Base-by-base conservation (phyloP, 768 basidiomycete genomes). In the Collybia sp. region DNA sequence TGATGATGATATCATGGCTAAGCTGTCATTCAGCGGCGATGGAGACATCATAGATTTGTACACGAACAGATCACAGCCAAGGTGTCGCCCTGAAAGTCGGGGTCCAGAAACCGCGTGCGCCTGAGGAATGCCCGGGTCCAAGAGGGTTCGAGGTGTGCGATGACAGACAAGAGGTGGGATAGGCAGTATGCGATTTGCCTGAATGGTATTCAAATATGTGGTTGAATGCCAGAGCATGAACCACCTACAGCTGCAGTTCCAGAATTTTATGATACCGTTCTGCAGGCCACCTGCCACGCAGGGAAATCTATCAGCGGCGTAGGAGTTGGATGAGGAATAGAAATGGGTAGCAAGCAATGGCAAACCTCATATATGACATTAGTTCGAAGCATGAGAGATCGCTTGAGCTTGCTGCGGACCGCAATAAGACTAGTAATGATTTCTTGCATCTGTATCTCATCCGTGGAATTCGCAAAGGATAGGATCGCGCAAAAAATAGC, bases 21-120 rank as follows among this genome's bases (percentile, higher is more conserved):
- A 19, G 25, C 40, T 15, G 10, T 3, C 15, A 5, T 36, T 35
- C 18, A 45, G 30, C 34, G 2, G 1, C n/a, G 32, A 48, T 11
- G 39, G 12, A 12, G 30, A 40, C 13, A 8, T 32, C 16, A 34
- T 3, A 33, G n/a, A 10, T 17, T 15, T 16, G 50, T 33, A 18
- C 16, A 50, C 34, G 40, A 25, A 12, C 30, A 33, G 47, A 93
- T 81, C 6, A 93, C 86, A 9, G 90, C 86, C 3, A 93, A 71
- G 6, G 91, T 72, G 46, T 93, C 90, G 1, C 91, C 92, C 51
- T 93, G 82, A 53, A 93, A 93, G 51, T 83, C 80, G 0, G 83
- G 72, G 57, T 93, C 89, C 31, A 83, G 67, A 48, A 94, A 76
- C 10, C 88, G 72, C 0, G 88, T 88, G 30, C 90, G 69, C 15